Evolutionary conservation across 2,329 filamentous ascomycete species (phyloP), one percentile per base, ranked within the genome.

Genomic region (Peltaster fructicola): DNA sequence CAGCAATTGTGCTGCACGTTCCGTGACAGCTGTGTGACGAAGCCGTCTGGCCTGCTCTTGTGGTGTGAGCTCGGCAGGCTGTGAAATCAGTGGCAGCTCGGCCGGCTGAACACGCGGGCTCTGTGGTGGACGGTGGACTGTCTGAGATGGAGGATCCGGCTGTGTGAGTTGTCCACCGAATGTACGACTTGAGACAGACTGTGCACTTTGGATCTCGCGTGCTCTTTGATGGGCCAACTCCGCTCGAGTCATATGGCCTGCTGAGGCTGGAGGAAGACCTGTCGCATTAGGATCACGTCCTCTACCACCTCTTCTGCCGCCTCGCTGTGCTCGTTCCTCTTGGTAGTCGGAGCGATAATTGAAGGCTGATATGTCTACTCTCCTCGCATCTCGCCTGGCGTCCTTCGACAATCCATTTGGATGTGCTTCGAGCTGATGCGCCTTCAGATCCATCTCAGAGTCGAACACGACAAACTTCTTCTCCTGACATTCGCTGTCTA

Each of bases 381-480:
- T 56, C 24, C 84, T 67, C 4, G 81, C 79, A 47, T 93, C 85
- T 41, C 81, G 65, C 28, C 82, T 63, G 2, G 76, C 72, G 37
- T 85, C 77, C 43, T 91, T 93, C 6, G 81, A 80, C 13, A 90
- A 50, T 0, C 73, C 68, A 38, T 73, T 70, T 0, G 73, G 80
- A 45, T 98, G 88, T 26, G 73, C 68, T 39, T 77, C 74, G 7
- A 98, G 54, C 47, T 91, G 80, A 52, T 98, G 88, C 3, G 77
- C 88, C 49, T 95, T 91, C 22, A 98, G 56, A 43, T 98, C 88
- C 61, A 98, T 73, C 43, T 93, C 80, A 0, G 82, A 84, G 27
- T 81, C 80, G 39, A 98, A 98, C 1, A 95, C 88, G 15, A 95
- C 77, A 46, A 95, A 93, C 48, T 93, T 95, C 65, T 92, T 92